Evolutionary conservation across 345 rosid species (phyloP).

Genomic region (Laguncularia racemosa): DNA sequence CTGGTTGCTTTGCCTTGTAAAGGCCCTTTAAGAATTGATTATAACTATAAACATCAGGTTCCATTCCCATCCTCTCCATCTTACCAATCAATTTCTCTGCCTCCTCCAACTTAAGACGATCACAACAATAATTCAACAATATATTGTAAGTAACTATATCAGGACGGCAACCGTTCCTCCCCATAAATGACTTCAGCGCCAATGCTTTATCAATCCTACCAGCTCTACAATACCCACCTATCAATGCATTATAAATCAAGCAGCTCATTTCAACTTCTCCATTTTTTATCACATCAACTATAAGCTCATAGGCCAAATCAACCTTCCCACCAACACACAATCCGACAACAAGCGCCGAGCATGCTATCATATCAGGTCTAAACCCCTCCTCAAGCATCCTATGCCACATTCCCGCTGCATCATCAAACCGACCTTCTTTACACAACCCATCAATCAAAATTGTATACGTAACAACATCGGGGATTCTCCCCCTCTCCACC

Average conservation of each 20-base stretch:
- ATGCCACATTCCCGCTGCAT: constrained; percentile 54
- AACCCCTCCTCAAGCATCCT: constrained; percentile 57
- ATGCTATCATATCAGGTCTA: constrained; percentile 51
- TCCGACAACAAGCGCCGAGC: constrained; percentile 58
- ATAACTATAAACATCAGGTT: constrained; percentile 77
- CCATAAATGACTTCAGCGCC: constrained; percentile 68
- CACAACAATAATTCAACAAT: constrained; percentile 64
- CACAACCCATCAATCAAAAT: constrained; percentile 65
- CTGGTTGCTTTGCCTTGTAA: constrained; percentile 48
- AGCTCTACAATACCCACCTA: constrained; percentile 69
- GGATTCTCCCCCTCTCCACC: constrained; percentile 56
- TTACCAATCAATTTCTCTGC: constrained; percentile 48
- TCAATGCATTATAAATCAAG: constrained; percentile 65
- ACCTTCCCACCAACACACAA: constrained; percentile 66
- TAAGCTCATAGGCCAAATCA: constrained; percentile 83
- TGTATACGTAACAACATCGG: constrained; percentile 83
- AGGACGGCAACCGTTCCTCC: constrained; percentile 49
- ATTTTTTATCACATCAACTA: constrained; percentile 54
- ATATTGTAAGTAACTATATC: constrained; percentile 83
- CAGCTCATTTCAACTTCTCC: constrained; percentile 43
- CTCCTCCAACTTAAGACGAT: constrained; percentile 50
- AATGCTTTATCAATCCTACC: constrained; percentile 74
- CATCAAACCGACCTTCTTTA: constrained; percentile 43
- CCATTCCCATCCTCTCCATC: constrained; percentile 68
- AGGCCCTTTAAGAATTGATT: constrained; percentile 74